Evolutionary conservation across 208 protist species (phyloP).

Genomic region (Acanthamoeba healyi): DNA sequence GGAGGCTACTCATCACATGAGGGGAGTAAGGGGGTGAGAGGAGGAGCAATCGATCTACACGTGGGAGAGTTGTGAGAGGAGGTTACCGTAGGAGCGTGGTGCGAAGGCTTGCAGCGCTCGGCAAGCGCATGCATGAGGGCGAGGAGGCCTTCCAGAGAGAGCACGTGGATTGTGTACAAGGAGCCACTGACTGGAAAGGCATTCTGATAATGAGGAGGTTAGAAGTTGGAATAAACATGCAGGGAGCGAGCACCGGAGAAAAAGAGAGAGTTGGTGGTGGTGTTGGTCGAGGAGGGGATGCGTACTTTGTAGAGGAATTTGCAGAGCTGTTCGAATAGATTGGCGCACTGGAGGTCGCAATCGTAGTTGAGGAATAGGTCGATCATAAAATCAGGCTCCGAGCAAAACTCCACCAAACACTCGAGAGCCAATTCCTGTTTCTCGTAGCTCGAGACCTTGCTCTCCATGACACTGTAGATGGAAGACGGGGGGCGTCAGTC

Average conservation of each 20-base stretch:
- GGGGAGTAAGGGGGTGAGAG: too few relatives aligned
- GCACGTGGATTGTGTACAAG: conserved; percentile 78
- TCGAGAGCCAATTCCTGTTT: conserved; percentile 84
- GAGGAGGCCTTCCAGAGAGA: conserved; percentile 80
- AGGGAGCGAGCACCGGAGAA: too few relatives aligned
- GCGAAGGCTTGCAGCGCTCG: conserved; percentile 50
- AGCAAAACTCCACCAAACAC: conserved; percentile 83
- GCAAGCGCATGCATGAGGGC: conserved; percentile 69
- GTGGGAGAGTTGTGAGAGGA: too few relatives aligned
- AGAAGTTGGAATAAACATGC: too few relatives aligned
- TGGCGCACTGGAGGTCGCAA: conserved; percentile 85
- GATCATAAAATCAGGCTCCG: conserved; percentile 82
- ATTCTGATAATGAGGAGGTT: conserved; percentile 3
- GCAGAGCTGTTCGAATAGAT: conserved; percentile 86
- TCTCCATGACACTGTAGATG: conserved; percentile 31
- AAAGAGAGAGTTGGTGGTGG: too few relatives aligned
- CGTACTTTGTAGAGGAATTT: conserved; percentile 88
- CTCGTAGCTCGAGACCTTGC: conserved; percentile 49
- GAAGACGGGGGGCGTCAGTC: too few relatives aligned
- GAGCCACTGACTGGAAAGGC: conserved; percentile 73
- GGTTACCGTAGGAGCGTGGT: too few relatives aligned
- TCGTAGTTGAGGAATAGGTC: conserved; percentile 90
- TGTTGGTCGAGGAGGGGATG: background rate
- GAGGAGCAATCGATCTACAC: too few relatives aligned
- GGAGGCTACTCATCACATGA: too few relatives aligned